phyloP scores from a whole-genome alignment of 352 stramenopile genomes.

The Pythium grandisporangium region DNA sequence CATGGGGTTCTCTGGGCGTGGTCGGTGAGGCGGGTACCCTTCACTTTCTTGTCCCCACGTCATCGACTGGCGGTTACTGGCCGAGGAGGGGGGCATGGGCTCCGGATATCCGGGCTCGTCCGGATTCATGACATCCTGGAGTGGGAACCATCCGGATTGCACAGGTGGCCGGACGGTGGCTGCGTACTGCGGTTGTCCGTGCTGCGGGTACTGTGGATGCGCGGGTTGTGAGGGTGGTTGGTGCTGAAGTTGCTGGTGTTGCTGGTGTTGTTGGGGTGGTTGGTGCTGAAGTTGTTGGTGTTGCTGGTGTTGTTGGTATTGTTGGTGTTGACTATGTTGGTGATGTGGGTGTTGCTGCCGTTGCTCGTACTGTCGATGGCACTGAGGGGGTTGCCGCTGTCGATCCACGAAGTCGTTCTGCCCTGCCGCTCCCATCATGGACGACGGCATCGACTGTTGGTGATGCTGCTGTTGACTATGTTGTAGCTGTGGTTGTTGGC shows the following conservation, averaged over 20 bases:
- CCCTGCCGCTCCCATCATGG: no score
- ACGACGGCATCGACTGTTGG: no score
- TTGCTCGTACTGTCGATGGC: no score
- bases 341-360: no score
- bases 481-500: no score
- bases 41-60: background rate
- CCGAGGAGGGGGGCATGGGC: constrained; percentile 4
- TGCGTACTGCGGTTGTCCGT: constrained; percentile 4
- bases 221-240: no score
- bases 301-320: background rate
- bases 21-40: background rate
- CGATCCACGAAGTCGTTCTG: no score
- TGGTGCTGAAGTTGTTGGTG: background rate
- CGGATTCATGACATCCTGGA: constrained; percentile 19
- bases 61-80: background rate
- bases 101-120: constrained; percentile 6
- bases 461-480: no score
- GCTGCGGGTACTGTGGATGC: background rate
- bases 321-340: background rate
- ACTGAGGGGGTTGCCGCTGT: no score
- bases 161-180: constrained; percentile 8
- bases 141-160: constrained; percentile 46
- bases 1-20: background rate
- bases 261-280: background rate
- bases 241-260: no score